A percentile compares a stretch with the other conserved stretches of the same genome.
Conservation (phyloP, 2,329 filamentous ascomycete species). For the Fusarium sp. region DNA sequence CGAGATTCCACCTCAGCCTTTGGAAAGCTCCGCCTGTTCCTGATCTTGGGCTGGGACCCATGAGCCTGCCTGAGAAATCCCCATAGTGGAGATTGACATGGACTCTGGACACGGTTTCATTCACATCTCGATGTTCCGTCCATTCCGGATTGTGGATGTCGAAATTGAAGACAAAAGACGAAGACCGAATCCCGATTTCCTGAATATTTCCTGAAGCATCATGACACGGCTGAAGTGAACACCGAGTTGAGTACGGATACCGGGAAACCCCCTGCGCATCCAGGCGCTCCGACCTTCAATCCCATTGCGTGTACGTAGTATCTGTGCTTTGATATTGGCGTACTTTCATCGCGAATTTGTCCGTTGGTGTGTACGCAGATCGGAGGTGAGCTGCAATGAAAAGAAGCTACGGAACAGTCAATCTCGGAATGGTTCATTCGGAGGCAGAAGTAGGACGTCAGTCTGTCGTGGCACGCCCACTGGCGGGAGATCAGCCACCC, state of each 20-base stretch:
- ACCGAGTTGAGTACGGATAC: not conserved
- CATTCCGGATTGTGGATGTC: not conserved
- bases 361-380: not conserved
- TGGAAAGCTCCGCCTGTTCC: slow-evolving; percentile 23
- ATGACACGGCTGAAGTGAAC: not conserved
- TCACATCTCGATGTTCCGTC: not conserved
- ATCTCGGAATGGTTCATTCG: slow-evolving; percentile 7
- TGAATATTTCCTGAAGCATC: not conserved
- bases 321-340: not conserved
- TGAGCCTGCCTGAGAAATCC: not conserved
- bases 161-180: not conserved
- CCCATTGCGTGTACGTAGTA: not conserved
- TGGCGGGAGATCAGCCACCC: slow-evolving; percentile 36
- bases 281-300: not conserved
- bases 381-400: not conserved
- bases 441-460: not conserved
- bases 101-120: not conserved
- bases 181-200: not conserved
- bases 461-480: slow-evolving; percentile 7
- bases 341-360: not conserved
- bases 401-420: not conserved
- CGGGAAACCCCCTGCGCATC: not conserved
- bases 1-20: slow-evolving; percentile 8
- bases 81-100: not conserved
- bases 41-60: slow-evolving; percentile 6